Conservation (phyloP, 768 basidiomycete genomes). For the Ramaria rubella region DNA sequence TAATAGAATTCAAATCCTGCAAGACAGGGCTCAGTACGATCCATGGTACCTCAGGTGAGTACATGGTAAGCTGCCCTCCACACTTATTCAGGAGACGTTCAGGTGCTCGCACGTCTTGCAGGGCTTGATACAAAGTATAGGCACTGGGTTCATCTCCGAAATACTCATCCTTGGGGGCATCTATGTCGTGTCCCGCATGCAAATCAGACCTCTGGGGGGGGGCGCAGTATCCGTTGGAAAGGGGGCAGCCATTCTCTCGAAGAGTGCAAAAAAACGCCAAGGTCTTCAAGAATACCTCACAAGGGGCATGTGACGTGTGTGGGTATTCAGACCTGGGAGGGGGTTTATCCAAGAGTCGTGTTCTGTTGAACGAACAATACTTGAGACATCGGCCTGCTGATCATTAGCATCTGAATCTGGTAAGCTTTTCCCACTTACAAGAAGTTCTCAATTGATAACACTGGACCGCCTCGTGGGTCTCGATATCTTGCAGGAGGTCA, state of each 20-base stretch:
- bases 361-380: not conserved
- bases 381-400: not conserved
- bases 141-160: too few species aligned
- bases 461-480: not conserved
- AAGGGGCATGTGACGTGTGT: not conserved
- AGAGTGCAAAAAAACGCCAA: slow-evolving; percentile 18
- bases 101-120: not conserved
- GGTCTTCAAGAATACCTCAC: slow-evolving; percentile 18
- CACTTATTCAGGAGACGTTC: not conserved
- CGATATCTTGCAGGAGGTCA: not conserved
- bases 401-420: not conserved
- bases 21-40: not conserved
- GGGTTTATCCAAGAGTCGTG: not conserved
- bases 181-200: not conserved
- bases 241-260: slow-evolving; percentile 15
- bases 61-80: slow-evolving; percentile 7
- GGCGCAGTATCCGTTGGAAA: slow-evolving; percentile 2
- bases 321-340: too few species aligned
- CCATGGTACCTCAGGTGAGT: slow-evolving; percentile 11
- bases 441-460: not conserved
- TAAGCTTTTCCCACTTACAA: not conserved
- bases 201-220: not conserved
- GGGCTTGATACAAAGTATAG: not conserved
- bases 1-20: slow-evolving; percentile 7
- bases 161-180: not conserved